Evolutionary conservation across 2,329 filamentous ascomycete genomes (phyloP), one percentile per base, ranked within the genome.

Genomic region (Chaetomium olivaceum): DNA sequence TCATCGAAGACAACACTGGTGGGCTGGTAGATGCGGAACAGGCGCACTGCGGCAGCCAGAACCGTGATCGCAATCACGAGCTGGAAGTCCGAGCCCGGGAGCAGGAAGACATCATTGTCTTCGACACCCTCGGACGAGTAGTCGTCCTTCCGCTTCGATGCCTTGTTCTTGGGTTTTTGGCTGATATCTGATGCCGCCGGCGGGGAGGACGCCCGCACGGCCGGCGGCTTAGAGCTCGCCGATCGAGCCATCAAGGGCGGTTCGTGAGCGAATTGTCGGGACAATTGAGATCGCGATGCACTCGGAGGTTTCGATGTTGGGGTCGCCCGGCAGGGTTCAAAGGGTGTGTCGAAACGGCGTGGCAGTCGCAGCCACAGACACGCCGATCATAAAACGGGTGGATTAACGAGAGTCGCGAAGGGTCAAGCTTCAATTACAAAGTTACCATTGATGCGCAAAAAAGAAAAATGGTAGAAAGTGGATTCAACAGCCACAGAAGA

Each of bases 1-100:
- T 99, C 95, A 79, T 99, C 95, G 77, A 99, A 99, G 71, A 99
- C 95, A 68, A 99, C 95, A 74, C 93, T 97, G 74, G 88, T 90
- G 64, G 95, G 95, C 78, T 97, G 92, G 78, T 96, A 97, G 80
- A 99, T 97, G 75, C 92, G 89, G 83, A 96, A 99, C 69, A 98
- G 81, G 70, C 95, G 91, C 71, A 99, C 92, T 70, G 89, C 81
- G 63, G 90, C 85, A 59, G 91, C 91, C 69, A 97, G 73, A 21
- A 93, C 71, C 60, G 92, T 96, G 71, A 98, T 79, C 59, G 85
- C 80, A 23, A 87, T 80, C 77, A 96, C 84, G 68, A 92, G 79
- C 79, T 91, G 87, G 81, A 95, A 97, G 80, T 98, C 95, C 27
- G 88, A 89, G 65, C 85, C 80, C 43, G 93, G 92, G 25, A 99